Evolutionary conservation across 257 asterid species (phyloP), one percentile per base, ranked within the genome.

Genomic region (Solanum microdontum): DNA sequence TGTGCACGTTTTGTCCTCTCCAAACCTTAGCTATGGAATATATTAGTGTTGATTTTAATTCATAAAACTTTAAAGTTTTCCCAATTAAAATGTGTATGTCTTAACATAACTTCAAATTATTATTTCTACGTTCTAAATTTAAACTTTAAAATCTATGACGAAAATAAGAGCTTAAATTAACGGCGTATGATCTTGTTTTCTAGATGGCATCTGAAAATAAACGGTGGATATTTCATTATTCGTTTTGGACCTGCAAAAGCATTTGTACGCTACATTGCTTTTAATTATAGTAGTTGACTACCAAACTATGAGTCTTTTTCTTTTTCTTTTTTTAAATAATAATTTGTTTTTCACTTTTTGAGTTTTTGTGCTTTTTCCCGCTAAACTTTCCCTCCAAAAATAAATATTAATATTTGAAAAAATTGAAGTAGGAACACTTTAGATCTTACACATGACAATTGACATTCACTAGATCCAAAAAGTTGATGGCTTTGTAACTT

Each of bases 171-270:
- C 5, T 0, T 13, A 69, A 3, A 69, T 69, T 19, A 69, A 69
- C 89, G 92, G 92, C 11, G 40, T 39, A 11, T 37, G 91, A 90
- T 88, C 39, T 3, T 4, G 45, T 84, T 55, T 30, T 17, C 11
- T 4, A 6, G 48, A 14, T 14, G 10, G 45, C 8, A 4, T 68
- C 45, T 40, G 48, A 6, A 17, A 85, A 37, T 88, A 0, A 84
- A 92, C 93, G 97, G 94, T 5, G 1, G 8, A 26, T 93, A 94
- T 94, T 79, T n/a, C 87, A 72, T 55, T 33, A 14, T 88, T 91
- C 37, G 23, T 32, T 88, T 14, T 45, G 70, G 66, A 72, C 74
- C 69, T 77, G 84, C 58, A 86, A 77, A 87, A 69, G 77, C 64
- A 34, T 70, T 39, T 36, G 10, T 70, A 58, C 69, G 69, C 69